Percentiles rank a stretch among this genome's conserved stretches.
phyloP scores from a whole-genome alignment of 192 early-diverging fungal genomes.

The Rhizophlyctis rosea region DNA sequence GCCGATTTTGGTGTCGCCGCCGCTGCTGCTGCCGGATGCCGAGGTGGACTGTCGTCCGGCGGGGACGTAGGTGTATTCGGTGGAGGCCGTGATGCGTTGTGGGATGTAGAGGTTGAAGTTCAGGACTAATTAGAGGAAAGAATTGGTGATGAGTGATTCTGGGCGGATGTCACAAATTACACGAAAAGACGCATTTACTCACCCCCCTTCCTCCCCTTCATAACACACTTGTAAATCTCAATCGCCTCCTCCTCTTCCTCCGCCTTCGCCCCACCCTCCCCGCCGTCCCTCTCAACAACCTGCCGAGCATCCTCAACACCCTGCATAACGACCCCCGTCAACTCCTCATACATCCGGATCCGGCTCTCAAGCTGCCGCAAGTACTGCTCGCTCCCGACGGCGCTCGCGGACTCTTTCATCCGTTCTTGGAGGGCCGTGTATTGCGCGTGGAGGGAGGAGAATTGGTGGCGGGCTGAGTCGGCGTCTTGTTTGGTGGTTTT shows the following conservation, averaged over 20 bases:
- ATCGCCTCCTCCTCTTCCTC: slow-evolving; percentile 11
- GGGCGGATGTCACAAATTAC: background rate
- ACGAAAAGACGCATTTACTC: background rate
- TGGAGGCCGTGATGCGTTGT: slow-evolving; percentile 6
- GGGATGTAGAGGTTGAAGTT: slow-evolving; percentile 27
- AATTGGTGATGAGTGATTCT: too few relatives aligned
- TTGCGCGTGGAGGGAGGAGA: background rate
- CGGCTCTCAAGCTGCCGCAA: slow-evolving; percentile 32
- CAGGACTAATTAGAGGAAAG: slow-evolving; percentile 12
- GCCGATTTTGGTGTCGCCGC: slow-evolving; percentile 12
- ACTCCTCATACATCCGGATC: slow-evolving; percentile 39
- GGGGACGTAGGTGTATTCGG: slow-evolving; percentile 21
- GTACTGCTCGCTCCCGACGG: slow-evolving; percentile 28
- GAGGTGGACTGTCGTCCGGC: background rate
- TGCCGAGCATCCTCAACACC: slow-evolving; percentile 29
- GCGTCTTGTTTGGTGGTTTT: background rate
- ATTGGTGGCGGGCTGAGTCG: background rate
- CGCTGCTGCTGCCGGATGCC: slow-evolving; percentile 1
- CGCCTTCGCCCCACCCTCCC: slow-evolving; percentile 16
- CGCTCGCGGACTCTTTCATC: slow-evolving; percentile 5
- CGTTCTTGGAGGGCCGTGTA: background rate
- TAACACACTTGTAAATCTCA: slow-evolving; percentile 20
- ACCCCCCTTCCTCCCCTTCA: slow-evolving; percentile 34
- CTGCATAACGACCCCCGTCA: slow-evolving; percentile 35
- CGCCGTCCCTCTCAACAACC: slow-evolving; percentile 9